Percentiles rank a stretch among this genome's conserved stretches.
These are phyloP conservation scores for Fusarium nisikadoi DNA, from an alignment of 2,329 filamentous ascomycete species.

Conservation along the genomic window DNA sequence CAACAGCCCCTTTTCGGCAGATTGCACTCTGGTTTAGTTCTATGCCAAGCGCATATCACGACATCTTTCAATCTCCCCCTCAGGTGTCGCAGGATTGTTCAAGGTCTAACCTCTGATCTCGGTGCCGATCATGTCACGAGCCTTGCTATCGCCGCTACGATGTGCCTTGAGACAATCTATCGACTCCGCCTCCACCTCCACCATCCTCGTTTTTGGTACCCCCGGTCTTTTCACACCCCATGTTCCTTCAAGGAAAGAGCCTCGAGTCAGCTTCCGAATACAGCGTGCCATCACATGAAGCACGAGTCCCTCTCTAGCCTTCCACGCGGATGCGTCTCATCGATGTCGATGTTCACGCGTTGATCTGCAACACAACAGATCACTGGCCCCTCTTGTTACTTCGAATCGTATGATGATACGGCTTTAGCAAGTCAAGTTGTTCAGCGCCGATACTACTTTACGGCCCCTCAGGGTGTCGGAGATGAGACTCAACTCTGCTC, in stretches of 20 bases:
- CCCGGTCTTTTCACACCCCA: conserved; percentile 31
- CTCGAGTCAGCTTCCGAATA: conserved; percentile 33
- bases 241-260: conserved; percentile 20
- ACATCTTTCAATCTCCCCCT: conserved; percentile 33
- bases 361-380: conserved; percentile 36
- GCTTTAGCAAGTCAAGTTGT: conserved; percentile 14
- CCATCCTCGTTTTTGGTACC: conserved; percentile 6
- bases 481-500: conserved; percentile 33
- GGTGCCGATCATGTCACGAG: conserved; percentile 39
- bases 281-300: conserved; percentile 15
- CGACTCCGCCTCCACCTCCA: conserved; percentile 37
- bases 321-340: conserved; percentile 6
- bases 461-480: conserved; percentile 21
- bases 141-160: conserved; percentile 23
- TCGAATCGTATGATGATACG: conserved; percentile 33
- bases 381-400: conserved; percentile 7
- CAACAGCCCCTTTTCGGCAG: conserved; percentile 41
- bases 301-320: conserved; percentile 11
- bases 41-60: conserved; percentile 36
- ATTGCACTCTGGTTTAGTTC: conserved; percentile 37
- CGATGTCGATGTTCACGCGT: conserved; percentile 1
- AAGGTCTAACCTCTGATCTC: conserved; percentile 31
- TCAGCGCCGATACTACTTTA: conserved; percentile 16
- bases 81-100: conserved; percentile 9
- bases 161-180: conserved; percentile 17